Percentiles rank a stretch among this genome's conserved stretches.
Evolutionary conservation across 2,329 filamentous ascomycete genomes (phyloP).

Genomic region (Aspergillus terreus): DNA sequence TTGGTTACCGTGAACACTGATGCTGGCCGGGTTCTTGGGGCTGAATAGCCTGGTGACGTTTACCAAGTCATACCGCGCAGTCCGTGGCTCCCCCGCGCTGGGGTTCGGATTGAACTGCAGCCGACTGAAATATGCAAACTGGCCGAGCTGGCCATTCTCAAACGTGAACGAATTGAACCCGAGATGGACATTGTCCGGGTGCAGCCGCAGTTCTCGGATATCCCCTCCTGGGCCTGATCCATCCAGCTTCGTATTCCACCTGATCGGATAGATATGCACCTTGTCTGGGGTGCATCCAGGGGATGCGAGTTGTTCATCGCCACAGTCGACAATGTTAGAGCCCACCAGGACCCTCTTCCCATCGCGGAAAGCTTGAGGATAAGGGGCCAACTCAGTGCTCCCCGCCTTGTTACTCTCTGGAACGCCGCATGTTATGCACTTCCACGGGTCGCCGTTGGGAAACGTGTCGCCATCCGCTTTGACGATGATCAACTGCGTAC

Average conservation of each 20-base stretch:
- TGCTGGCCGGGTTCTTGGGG: conserved; percentile 15
- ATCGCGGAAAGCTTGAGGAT: conserved; percentile 44
- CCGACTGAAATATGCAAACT: conserved; percentile 34
- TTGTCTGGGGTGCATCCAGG: conserved; percentile 36
- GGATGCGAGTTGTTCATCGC: conserved; percentile 28
- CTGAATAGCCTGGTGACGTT: conserved; percentile 36
- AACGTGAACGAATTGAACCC: conserved; percentile 40
- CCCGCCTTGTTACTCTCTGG: conserved; percentile 28
- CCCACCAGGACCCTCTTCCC: conserved; percentile 33
- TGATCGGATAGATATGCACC: conserved; percentile 41
- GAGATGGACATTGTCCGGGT: conserved; percentile 45
- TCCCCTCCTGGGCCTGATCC: conserved; percentile 28
- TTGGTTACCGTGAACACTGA: conserved; percentile 23
- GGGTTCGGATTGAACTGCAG: conserved; percentile 41
- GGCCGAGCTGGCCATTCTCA: conserved; percentile 19
- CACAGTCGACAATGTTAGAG: conserved; percentile 36
- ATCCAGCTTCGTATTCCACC: conserved; percentile 32
- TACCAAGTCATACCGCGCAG: conserved; percentile 39
- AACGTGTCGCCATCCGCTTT: conserved; percentile 42
- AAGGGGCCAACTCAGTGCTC: conserved; percentile 26
- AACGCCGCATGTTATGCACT: conserved; percentile 47
- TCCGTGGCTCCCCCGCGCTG: conserved; percentile 23
- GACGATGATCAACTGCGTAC: conserved; percentile 42
- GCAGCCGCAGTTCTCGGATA: conserved; percentile 44
- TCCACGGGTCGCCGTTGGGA: conserved; percentile 46